phyloP scores from a whole-genome alignment of 371 early-diverging fungal species.

The Smittium culicis region DNA sequence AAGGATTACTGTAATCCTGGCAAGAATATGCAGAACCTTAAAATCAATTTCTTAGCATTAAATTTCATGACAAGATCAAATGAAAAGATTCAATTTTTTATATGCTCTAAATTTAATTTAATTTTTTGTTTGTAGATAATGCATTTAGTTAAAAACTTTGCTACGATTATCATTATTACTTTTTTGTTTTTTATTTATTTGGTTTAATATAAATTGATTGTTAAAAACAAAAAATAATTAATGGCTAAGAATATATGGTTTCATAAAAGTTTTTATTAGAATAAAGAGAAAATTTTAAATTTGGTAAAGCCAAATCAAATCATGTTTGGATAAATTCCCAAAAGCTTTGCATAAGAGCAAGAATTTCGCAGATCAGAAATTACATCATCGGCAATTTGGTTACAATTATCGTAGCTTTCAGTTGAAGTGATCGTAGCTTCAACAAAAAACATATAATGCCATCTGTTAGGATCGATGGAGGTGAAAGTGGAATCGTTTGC shows the following conservation, averaged over 20 bases:
- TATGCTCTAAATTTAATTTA: too few species aligned
- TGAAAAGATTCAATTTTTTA: too few species aligned
- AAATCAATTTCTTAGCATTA: slow-evolving; percentile 22
- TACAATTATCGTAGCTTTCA: slow-evolving; percentile 53
- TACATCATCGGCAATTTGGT: slow-evolving; percentile 44
- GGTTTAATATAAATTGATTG: too few species aligned
- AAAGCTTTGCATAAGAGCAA: slow-evolving; percentile 57
- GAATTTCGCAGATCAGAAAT: slow-evolving; percentile 47
- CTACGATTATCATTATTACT: too few species aligned
- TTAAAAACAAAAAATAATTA: too few species aligned
- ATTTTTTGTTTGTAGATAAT: too few species aligned
- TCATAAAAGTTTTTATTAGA: background rate
- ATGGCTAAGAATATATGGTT: too few species aligned
- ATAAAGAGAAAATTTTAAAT: background rate
- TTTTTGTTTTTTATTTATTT: too few species aligned
- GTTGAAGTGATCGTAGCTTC: slow-evolving; percentile 36
- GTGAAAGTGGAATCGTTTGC: slow-evolving; percentile 37
- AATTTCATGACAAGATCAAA: too few species aligned
- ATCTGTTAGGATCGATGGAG: slow-evolving; percentile 27
- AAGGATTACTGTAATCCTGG: slow-evolving; percentile 19
- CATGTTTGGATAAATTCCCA: slow-evolving; percentile 75
- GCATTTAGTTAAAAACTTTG: too few species aligned
- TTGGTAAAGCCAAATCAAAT: background rate
- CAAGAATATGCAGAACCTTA: slow-evolving; percentile 24
- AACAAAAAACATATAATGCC: slow-evolving; percentile 87